Evolutionary conservation across 2,329 filamentous ascomycete species (phyloP), one percentile per base, ranked within the genome.

Genomic region (Colletotrichum eremochloae): DNA sequence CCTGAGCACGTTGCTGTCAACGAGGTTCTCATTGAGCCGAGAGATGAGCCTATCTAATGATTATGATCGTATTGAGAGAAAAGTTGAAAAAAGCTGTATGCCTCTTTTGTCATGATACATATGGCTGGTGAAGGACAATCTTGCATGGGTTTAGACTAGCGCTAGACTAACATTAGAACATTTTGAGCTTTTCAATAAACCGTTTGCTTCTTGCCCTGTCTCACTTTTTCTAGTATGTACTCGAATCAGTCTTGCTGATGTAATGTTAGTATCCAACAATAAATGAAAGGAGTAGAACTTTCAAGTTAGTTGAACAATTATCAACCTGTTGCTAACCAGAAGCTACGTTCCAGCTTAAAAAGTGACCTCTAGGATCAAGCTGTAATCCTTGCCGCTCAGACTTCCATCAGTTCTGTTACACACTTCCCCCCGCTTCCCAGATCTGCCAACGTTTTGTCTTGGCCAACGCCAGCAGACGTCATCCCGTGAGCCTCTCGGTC

Each of bases 1-100:
- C 93, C 93, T 0, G 85, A 88, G 66, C 91, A 95, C 82, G 93
- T 95, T 55, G 89, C 92, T 52, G 91, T 96, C 1, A 96, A 96
- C 75, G 93, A 96, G 84, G 87, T 96, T 5, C 80, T 96, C 79
- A 93, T 96, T 79, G 92, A 94, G 84, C 92, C 92, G 18, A 84
- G 92, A 57, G 92, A 94, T 76, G 92, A 94, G 83, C 92, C 92
- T 14, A 93, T 93, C 73, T 94, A 75, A 67, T 42, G 55, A 29
- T 24, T 20, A 12, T n/a, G 78, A 67, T 33, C 40, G 15, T 15
- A n/a, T 33, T 4, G 9, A 11, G 24, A 38, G 3, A 46, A 3
- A 36, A 2, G 5, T 44, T 9, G 11, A 38, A 12, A 12, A 29
- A 29, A 33, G 33, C 24, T 52, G 46, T 20, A 38, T 52, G 46